phyloP scores from a whole-genome alignment of 345 rosid genomes.

The Pugionium dolabratum region DNA sequence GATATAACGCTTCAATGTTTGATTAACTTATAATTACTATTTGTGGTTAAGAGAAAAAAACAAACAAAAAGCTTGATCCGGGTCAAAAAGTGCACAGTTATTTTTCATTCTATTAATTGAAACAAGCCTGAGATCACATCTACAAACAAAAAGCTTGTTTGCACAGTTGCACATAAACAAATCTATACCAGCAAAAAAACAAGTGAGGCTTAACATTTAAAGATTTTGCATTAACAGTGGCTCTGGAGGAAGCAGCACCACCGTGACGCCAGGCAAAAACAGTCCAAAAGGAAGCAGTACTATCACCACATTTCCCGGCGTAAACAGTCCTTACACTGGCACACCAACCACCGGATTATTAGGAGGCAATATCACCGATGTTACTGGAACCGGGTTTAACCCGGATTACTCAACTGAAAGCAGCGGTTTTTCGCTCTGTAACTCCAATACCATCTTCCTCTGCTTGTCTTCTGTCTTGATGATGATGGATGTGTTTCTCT shows the following conservation, averaged over 20 bases:
- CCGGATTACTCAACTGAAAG: slow-evolving; percentile 41
- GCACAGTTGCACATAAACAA: no score
- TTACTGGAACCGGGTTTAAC: slow-evolving; percentile 39
- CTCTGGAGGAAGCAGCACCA: slow-evolving; percentile 25
- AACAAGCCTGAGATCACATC: slow-evolving; percentile 13
- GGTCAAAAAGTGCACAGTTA: neutral
- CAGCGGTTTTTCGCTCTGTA: slow-evolving; percentile 18
- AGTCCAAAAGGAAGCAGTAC: slow-evolving; percentile 37
- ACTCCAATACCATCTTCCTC: slow-evolving; percentile 14
- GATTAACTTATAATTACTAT: slow-evolving; percentile 11
- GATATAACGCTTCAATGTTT: slow-evolving; percentile 8
- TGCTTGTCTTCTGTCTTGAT: slow-evolving; percentile 26
- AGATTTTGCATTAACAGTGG: slow-evolving; percentile 7
- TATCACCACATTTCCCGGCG: slow-evolving; percentile 39
- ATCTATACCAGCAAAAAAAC: neutral
- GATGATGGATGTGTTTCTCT: slow-evolving; percentile 21
- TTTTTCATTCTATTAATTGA: neutral
- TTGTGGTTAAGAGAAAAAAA: slow-evolving; percentile 10
- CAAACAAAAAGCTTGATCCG: slow-evolving; percentile 15
- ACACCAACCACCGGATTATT: slow-evolving; percentile 40
- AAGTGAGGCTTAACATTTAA: neutral
- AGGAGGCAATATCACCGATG: slow-evolving; percentile 40
- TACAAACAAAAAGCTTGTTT: neutral
- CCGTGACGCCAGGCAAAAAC: slow-evolving; percentile 36
- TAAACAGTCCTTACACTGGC: slow-evolving; percentile 38